A percentile compares a stretch with the other conserved stretches of the same genome.
phyloP scores from a whole-genome alignment of 1,284 basidiomycete genomes.

The Gymnopus androsaceus region DNA sequence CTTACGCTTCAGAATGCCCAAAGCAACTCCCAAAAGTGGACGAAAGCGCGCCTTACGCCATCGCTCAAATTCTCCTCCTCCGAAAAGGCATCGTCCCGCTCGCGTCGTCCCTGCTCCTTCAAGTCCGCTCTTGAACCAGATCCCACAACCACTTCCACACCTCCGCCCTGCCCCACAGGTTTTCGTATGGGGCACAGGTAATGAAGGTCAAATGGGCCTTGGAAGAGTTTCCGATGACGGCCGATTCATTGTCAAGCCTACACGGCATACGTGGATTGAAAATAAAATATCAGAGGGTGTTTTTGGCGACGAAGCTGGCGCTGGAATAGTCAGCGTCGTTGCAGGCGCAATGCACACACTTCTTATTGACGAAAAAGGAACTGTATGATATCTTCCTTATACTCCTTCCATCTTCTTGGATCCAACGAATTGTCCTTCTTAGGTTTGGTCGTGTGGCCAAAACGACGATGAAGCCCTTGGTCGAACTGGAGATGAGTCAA shows the following conservation, averaged over 20 bases:
- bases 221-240: neutral
- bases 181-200: slow-evolving; percentile 1
- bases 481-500: slow-evolving; percentile 60
- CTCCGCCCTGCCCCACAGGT: slow-evolving; percentile 1
- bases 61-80: no score
- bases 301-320: slow-evolving; percentile 5
- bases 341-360: slow-evolving; percentile 77
- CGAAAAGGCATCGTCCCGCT: no score
- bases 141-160: neutral
- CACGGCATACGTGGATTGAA: slow-evolving; percentile 2
- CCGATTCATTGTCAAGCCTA: neutral
- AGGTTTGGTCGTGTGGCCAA: slow-evolving; percentile 79
- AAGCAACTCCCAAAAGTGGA: no score
- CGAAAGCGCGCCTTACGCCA: no score
- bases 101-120: no score
- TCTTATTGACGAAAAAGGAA: slow-evolving; percentile 67
- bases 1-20: no score
- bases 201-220: slow-evolving; percentile 3
- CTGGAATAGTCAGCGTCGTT: slow-evolving; percentile 61
- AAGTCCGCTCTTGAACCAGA: no score
- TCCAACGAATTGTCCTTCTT: neutral
- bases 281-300: slow-evolving; percentile 1
- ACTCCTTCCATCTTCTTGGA: slow-evolving; percentile 4
- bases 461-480: slow-evolving; percentile 87
- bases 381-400: slow-evolving; percentile 41